These are phyloP conservation scores for Phyllachora maydis DNA, from an alignment of 2,329 filamentous ascomycete genomes.

Conservation along the genomic window DNA sequence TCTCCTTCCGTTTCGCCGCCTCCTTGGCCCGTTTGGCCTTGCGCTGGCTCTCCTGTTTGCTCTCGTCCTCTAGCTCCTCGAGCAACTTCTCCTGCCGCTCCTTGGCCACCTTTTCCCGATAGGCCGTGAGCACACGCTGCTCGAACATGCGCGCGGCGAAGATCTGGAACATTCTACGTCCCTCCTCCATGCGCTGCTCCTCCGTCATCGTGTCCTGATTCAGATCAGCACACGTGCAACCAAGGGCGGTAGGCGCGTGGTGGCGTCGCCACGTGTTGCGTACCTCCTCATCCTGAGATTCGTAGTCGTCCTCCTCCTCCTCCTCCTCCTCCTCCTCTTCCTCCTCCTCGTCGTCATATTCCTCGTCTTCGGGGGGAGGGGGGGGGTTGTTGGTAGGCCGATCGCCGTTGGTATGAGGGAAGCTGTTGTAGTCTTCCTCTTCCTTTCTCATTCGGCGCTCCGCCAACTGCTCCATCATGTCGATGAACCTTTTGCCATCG, in stretches of 20 bases:
- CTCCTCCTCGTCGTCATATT: slow-evolving; percentile 45
- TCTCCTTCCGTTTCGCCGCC: slow-evolving; percentile 88
- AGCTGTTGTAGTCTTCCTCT: slow-evolving; percentile 43
- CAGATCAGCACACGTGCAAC: slow-evolving; percentile 2
- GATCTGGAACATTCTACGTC: slow-evolving; percentile 96
- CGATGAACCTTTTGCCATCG: slow-evolving; percentile 97
- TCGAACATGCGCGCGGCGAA: slow-evolving; percentile 99
- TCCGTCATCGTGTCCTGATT: slow-evolving; percentile 91
- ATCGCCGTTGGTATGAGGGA: slow-evolving; percentile 36
- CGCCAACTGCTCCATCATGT: slow-evolving; percentile 99
- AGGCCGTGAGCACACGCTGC: slow-evolving; percentile 88
- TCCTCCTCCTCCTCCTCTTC: slow-evolving; percentile 26
- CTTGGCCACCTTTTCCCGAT: slow-evolving; percentile 86
- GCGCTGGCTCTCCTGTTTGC: slow-evolving; percentile 51
- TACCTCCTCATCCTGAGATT: slow-evolving; percentile 60
- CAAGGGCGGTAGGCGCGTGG: slow-evolving; percentile 1
- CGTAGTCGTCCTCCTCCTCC: slow-evolving; percentile 40
- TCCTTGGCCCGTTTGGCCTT: slow-evolving; percentile 89
- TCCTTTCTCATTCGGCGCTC: slow-evolving; percentile 94
- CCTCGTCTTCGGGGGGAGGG: slow-evolving; percentile 55
- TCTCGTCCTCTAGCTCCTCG: slow-evolving; percentile 79
- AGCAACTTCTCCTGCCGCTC: slow-evolving; percentile 82
- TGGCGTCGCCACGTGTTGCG: too few species aligned
- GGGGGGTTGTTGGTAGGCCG: slow-evolving; percentile 49
- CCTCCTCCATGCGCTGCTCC: slow-evolving; percentile 97